Base-by-base conservation (phyloP, 768 basidiomycete species). In the Cytidiella melzeri region DNA sequence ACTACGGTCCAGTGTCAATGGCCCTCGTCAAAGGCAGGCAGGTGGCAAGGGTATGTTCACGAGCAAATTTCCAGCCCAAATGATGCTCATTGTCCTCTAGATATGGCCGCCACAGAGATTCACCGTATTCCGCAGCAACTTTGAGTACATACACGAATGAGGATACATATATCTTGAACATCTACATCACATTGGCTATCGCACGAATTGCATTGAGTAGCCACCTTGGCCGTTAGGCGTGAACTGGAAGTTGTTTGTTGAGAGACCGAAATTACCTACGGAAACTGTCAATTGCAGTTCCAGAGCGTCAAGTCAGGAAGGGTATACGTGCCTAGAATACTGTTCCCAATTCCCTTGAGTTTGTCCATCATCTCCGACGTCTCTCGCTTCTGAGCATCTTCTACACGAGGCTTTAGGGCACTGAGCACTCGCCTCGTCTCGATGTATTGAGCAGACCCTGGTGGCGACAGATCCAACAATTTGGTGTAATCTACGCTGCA, bases 181-280 rank as follows among this genome's bases (percentile, higher is more conserved):
- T 13, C 10, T 12, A 23, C 27, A 25, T 41, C 12, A n/a, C 25
- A 24, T 20, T 20, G 24, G 15, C 45, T 74, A 84, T 58, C 64
- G 76, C 40, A 70, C 71, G 62, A 98, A 96, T 59, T 89, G 88
- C 79, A 98, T 81, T 1, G 87, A 88, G 70, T 97, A 98, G 0
- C 95, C 92, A n/a, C 95, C 95, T 54, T 92, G 84, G 5, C 85
- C 90, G 55, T 95, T 94, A 15, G 91, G 91, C 52, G 84, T 83
- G 60, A 99, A 91, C 69, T 98, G 87, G 77, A 98, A 98, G 69
- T 95, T 98, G 62, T 98, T 84, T 0, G 94, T 97, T 12, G 87
- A 92, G 55, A 98, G 65, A 15, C 96, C 95, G 61, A 98, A 98
- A 52, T 87, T 89, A 3, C 92, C 91, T 94, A 56, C 13, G 10